Percentiles rank a stretch among this genome's conserved stretches.
Conservation (phyloP, 148 eudicot genomes). For the Cornus controversa region DNA sequence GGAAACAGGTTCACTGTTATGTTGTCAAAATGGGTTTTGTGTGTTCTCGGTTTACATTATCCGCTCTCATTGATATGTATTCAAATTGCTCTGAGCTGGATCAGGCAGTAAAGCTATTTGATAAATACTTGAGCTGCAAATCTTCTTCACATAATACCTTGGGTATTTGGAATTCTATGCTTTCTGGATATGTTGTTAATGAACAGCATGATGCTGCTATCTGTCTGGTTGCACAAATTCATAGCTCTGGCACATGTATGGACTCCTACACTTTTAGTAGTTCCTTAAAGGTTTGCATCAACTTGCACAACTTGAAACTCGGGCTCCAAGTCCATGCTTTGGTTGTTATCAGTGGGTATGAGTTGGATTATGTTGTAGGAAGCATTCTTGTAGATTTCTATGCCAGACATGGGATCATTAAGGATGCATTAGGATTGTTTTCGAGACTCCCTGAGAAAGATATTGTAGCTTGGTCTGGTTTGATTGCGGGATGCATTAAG, state of each 20-base stretch:
- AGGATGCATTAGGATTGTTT: not conserved
- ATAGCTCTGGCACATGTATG: not conserved
- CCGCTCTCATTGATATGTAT: not conserved
- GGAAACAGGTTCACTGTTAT: conserved; percentile 1
- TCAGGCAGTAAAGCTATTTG: not conserved
- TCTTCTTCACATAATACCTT: not conserved
- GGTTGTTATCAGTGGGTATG: not conserved
- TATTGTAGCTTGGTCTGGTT: not conserved
- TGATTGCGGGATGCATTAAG: not conserved
- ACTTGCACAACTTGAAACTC: not conserved
- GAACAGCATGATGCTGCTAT: not conserved
- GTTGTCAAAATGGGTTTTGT: not conserved
- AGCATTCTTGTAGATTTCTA: not conserved
- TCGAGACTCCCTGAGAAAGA: not conserved
- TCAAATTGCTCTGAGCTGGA: not conserved
- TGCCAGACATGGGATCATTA: not conserved
- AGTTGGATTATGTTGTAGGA: not conserved
- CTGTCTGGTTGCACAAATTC: not conserved
- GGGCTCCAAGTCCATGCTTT: not conserved
- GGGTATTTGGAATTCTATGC: not conserved
- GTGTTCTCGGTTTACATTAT: not conserved
- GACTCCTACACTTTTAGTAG: not conserved
- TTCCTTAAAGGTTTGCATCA: not conserved
- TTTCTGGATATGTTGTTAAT: not conserved
- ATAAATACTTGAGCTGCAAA: not conserved